Percentiles rank a stretch among this genome's conserved stretches.
Evolutionary conservation across 2,329 filamentous ascomycete species (phyloP).

Genomic region (Leptosphaerulina australis): DNA sequence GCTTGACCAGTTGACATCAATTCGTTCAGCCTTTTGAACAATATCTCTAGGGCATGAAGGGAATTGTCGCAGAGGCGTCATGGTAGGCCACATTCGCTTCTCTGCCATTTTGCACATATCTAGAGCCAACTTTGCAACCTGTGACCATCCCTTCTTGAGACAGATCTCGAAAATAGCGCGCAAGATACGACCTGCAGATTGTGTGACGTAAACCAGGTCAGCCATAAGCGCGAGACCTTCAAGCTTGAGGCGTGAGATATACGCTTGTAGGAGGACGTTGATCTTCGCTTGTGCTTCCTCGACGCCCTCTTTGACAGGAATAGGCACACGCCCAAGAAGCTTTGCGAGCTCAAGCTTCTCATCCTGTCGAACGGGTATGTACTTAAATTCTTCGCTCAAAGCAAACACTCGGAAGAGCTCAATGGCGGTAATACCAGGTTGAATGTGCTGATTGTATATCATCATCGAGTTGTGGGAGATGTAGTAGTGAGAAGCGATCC

Average conservation of each 20-base stretch:
- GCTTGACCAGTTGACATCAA: slow-evolving; percentile 89
- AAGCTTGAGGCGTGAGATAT: slow-evolving; percentile 91
- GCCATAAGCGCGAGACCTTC: slow-evolving; percentile 96
- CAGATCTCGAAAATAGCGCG: slow-evolving; percentile 96
- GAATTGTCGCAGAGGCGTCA: slow-evolving; percentile 94
- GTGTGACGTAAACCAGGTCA: slow-evolving; percentile 97
- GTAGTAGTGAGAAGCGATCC: slow-evolving; percentile 98
- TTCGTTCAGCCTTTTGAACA: slow-evolving; percentile 88
- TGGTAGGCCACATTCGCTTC: slow-evolving; percentile 99
- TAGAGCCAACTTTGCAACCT: slow-evolving; percentile 87
- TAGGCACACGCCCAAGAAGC: slow-evolving; percentile 84
- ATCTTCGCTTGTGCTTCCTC: slow-evolving; percentile 98
- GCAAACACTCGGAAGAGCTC: slow-evolving; percentile 97
- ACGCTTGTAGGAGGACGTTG: slow-evolving; percentile 95
- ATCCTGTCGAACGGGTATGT: slow-evolving; percentile 95
- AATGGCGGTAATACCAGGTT: slow-evolving; percentile 89
- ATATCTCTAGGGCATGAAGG: slow-evolving; percentile 78
- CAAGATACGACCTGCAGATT: slow-evolving; percentile 94
- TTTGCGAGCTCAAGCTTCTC: slow-evolving; percentile 97
- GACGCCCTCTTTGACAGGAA: slow-evolving; percentile 96
- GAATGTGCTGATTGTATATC: slow-evolving; percentile 94
- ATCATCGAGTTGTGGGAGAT: slow-evolving; percentile 96
- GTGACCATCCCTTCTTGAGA: slow-evolving; percentile 95
- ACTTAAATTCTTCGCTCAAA: slow-evolving; percentile 97
- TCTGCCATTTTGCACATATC: slow-evolving; percentile 99